Base-by-base conservation (phyloP, 768 basidiomycete genomes). In the Rhodotorula graminis region DNA sequence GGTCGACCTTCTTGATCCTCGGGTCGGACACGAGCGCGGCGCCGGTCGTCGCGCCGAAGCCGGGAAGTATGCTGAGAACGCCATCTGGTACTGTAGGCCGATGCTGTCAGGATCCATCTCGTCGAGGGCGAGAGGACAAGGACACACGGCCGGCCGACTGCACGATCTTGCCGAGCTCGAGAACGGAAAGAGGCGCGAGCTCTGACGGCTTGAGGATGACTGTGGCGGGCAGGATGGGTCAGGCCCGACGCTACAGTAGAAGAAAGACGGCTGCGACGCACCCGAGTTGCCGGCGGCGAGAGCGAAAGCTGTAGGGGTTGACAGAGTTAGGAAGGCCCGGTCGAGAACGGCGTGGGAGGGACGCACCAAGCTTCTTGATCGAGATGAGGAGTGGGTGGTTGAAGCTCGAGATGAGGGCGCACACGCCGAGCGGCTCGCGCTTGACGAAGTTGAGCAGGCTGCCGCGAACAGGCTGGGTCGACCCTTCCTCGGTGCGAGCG, bases 341-440 rank as follows among this genome's bases (percentile, higher is more conserved):
- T 11, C 23, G 9, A 52, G 23, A 2, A 11, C 0, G 25, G 8
- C 12, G n/a, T 16, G 6, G 11, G 55, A 16, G 29, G 7, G 2
- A 56, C 25, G 58, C 56, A 31, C 88, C 90, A 66, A 93, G 89
- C 81, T 93, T 93, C 84, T 93, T 93, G 65, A 93, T 80, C 4
- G 90, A 90, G 72, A 93, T 93, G 49, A 93, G 80, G n/a, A 93
- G 82, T 1, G 92, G 92, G 75, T 93, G 91, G 76, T 93, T 93
- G 80, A 92, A 76, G 42, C 33, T 40, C 23, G 90, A 92, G 37
- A 93, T 90, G 79, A 93, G 91, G 1, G 88, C 91, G 52, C 92
- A 90, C n/a, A 92, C 91, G 19, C 92, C 92, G 1, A 93, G 84
- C 1, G 92, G 91, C 19, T 91, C 84, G 23, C 92, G 85, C 61